phyloP scores from a whole-genome alignment of 345 rosid species.

The Jatropha curcas region DNA sequence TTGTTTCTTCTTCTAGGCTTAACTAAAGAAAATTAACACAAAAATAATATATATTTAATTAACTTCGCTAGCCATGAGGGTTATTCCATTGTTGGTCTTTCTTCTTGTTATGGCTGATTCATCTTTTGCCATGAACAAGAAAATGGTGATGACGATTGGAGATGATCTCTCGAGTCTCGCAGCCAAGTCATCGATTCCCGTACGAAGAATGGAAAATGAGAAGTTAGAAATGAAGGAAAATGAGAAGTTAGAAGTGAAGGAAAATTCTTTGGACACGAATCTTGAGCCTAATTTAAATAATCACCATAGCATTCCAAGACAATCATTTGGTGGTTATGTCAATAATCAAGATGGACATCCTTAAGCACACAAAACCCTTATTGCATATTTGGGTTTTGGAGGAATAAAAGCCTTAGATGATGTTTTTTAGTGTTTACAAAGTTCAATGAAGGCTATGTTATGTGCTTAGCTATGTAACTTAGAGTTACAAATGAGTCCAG shows the following conservation, averaged over 20 bases:
- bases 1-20: neutral
- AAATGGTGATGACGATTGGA: constrained; percentile 7
- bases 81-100: constrained; percentile 3
- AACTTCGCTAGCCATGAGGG: neutral
- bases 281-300: constrained; percentile 19
- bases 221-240: neutral
- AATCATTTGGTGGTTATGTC: constrained; percentile 12
- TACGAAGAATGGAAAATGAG: too few species aligned
- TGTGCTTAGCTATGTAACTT: too few species aligned
- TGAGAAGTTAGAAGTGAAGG: neutral
- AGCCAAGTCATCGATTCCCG: too few species aligned
- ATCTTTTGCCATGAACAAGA: constrained; percentile 12
- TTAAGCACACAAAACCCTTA: neutral
- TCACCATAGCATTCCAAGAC: constrained; percentile 24
- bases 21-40: neutral
- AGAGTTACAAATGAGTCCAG: too few species aligned
- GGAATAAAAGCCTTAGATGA: too few species aligned
- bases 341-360: constrained; percentile 16
- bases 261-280: neutral
- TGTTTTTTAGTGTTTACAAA: too few species aligned
- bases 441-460: too few species aligned
- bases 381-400: too few species aligned
- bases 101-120: constrained; percentile 5
- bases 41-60: too few species aligned
- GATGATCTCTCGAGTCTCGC: neutral